Conservation (phyloP, 2,329 filamentous ascomycete species). For the Ustulina deusta region DNA sequence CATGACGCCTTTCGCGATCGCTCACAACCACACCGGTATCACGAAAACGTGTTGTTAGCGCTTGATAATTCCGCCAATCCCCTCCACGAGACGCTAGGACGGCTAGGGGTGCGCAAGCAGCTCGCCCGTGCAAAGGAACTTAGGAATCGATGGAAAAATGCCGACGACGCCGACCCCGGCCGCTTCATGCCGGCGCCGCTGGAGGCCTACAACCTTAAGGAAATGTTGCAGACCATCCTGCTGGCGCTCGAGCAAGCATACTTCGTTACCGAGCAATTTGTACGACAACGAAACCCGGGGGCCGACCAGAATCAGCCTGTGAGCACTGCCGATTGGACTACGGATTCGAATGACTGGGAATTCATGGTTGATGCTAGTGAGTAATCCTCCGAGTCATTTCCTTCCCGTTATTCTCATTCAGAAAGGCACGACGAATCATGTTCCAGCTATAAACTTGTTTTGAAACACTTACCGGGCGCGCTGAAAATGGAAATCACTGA, state of each 20-base stretch:
- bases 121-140: conserved; percentile 76
- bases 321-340: conserved; percentile 41
- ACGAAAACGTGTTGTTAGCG: conserved; percentile 75
- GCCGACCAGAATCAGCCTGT: conserved; percentile 32
- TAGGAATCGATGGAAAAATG: conserved; percentile 79
- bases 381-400: not conserved
- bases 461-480: not conserved
- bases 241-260: conserved; percentile 70
- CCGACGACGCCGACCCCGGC: conserved; percentile 57
- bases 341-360: conserved; percentile 62
- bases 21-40: conserved; percentile 66
- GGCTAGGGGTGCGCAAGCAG: conserved; percentile 66
- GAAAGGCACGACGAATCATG: not conserved
- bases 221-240: conserved; percentile 69
- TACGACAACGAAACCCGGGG: conserved; percentile 47
- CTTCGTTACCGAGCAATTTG: conserved; percentile 60
- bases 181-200: conserved; percentile 56
- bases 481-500: not conserved
- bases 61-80: conserved; percentile 69
- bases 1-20: conserved; percentile 23
- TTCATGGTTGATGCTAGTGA: conserved; percentile 67
- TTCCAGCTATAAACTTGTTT: not conserved
- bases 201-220: conserved; percentile 70
- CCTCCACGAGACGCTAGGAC: conserved; percentile 67
- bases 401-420: not conserved